These are phyloP conservation scores for Claviceps monticola DNA, from an alignment of 2,329 filamentous ascomycete species.

Conservation along the genomic window DNA sequence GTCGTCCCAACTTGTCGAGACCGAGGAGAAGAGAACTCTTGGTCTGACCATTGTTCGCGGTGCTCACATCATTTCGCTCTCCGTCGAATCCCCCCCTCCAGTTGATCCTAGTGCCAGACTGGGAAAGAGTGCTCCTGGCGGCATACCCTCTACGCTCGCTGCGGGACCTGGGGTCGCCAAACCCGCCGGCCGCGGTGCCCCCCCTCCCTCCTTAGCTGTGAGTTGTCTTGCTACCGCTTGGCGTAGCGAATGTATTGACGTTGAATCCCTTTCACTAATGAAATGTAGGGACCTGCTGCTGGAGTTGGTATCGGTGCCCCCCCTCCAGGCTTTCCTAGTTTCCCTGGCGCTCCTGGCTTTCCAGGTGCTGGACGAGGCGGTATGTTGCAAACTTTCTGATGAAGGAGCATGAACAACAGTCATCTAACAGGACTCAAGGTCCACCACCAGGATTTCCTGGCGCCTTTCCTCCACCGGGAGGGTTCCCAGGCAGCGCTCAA, in stretches of 20 bases:
- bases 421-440: slow-evolving; percentile 24
- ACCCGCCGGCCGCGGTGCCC: slow-evolving; percentile 71
- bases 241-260: neutral
- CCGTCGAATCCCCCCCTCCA: slow-evolving; percentile 89
- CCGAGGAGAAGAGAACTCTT: slow-evolving; percentile 94
- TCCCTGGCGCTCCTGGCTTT: slow-evolving; percentile 35
- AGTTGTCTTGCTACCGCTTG: slow-evolving; percentile 10
- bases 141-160: slow-evolving; percentile 55
- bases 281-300: slow-evolving; percentile 56
- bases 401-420: neutral
- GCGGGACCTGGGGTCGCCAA: slow-evolving; percentile 82
- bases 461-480: slow-evolving; percentile 31
- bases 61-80: slow-evolving; percentile 85
- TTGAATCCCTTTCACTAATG: neutral
- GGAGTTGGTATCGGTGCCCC: slow-evolving; percentile 65
- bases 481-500: slow-evolving; percentile 21
- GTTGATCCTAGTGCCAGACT: slow-evolving; percentile 85
- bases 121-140: slow-evolving; percentile 59
- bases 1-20: slow-evolving; percentile 56
- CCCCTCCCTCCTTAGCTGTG: slow-evolving; percentile 65
- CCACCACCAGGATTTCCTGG: slow-evolving; percentile 38
- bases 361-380: slow-evolving; percentile 38
- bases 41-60: slow-evolving; percentile 90
- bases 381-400: slow-evolving; percentile 22
- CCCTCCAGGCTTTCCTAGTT: slow-evolving; percentile 43